phyloP scores from a whole-genome alignment of 2,329 filamentous ascomycete species.

The Pseudogymnoascus sp. region DNA sequence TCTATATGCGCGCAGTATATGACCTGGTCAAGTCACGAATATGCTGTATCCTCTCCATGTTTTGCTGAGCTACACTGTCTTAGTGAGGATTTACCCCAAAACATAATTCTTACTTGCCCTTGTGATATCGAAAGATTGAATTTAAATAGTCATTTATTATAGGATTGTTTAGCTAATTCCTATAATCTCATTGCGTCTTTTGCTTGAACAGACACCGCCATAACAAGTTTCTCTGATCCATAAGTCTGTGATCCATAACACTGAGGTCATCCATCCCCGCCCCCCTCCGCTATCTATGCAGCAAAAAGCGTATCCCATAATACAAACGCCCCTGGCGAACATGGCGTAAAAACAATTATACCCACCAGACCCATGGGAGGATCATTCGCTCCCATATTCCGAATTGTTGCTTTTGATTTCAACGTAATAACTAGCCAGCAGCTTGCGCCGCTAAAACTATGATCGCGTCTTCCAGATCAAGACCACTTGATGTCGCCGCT shows the following conservation, averaged over 20 bases:
- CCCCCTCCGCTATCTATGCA: conserved; percentile 3
- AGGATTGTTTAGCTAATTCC: conserved; percentile 3
- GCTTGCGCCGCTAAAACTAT: background rate
- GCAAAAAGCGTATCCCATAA: background rate
- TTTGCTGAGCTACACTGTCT: background rate
- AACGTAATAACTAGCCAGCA: background rate
- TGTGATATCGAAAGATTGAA: background rate
- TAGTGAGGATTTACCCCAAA: no score
- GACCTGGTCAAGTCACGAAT: background rate
- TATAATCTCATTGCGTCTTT: conserved; percentile 7
- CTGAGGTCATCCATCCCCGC: background rate
- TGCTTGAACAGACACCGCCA: background rate
- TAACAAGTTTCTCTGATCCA: conserved; percentile 3
- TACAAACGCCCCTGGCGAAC: conserved; percentile 5
- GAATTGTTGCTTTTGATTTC: background rate
- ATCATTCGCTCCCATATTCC: background rate
- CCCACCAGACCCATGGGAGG: background rate
- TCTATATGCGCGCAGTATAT: background rate
- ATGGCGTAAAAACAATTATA: conserved; percentile 8
- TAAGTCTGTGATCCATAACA: conserved; percentile 7
- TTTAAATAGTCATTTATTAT: conserved; percentile 8
- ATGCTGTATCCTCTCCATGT: background rate
- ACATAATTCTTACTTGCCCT: background rate
- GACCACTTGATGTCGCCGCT: conserved; percentile 31
- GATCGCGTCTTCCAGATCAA: conserved; percentile 14